phyloP scores from a whole-genome alignment of 2,329 filamentous ascomycete genomes.

The Monilinia polystroma region DNA sequence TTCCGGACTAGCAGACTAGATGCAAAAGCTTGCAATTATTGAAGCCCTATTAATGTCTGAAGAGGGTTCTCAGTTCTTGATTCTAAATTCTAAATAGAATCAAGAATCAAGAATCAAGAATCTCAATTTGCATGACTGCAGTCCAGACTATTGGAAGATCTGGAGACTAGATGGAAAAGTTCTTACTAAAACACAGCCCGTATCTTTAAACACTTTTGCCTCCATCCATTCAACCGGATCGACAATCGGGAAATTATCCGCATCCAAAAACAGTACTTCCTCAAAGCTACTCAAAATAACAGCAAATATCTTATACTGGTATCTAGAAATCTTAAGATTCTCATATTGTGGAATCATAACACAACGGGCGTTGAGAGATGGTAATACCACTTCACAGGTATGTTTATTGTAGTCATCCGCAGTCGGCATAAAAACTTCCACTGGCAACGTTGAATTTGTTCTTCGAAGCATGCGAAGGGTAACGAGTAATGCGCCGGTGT shows the following conservation, averaged over 20 bases:
- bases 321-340: conserved; percentile 43
- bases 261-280: conserved; percentile 50
- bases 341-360: conserved; percentile 45
- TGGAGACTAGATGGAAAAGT: background rate
- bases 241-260: conserved; percentile 46
- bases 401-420: conserved; percentile 41
- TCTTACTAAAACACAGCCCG: conserved; percentile 42
- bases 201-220: conserved; percentile 44
- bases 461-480: conserved; percentile 44
- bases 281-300: conserved; percentile 51
- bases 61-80: too few species aligned
- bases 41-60: background rate
- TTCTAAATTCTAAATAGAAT: too few species aligned
- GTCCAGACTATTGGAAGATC: too few species aligned
- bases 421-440: conserved; percentile 45
- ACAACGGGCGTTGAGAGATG: conserved; percentile 43
- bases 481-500: conserved; percentile 43
- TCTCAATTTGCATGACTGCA: too few species aligned
- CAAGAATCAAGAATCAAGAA: too few species aligned
- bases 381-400: conserved; percentile 43
- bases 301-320: conserved; percentile 49
- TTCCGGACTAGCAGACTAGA: too few species aligned
- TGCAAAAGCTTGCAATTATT: background rate
- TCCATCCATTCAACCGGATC: conserved; percentile 45
- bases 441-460: conserved; percentile 43